Evolutionary conservation across 1,284 basidiomycete species (phyloP).

Genomic region (Athelia sp.): DNA sequence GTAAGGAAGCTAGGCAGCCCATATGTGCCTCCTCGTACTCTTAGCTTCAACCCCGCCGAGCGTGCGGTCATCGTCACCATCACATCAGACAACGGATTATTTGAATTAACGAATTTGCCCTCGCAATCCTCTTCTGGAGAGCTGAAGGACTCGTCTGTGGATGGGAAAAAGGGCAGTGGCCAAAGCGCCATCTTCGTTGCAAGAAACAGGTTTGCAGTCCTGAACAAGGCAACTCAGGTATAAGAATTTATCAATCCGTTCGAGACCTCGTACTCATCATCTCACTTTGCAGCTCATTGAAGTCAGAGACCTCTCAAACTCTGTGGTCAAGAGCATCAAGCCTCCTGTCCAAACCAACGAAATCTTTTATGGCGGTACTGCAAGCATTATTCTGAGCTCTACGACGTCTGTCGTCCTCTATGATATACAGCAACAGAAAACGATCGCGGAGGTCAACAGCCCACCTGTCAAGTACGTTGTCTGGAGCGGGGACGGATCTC

Average conservation of each 20-base stretch:
- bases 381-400: constrained; percentile 88
- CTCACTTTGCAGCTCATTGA: constrained; percentile 73
- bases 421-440: constrained; percentile 98
- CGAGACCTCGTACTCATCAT: not conserved
- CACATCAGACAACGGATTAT: constrained; percentile 89
- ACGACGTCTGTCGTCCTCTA: constrained; percentile 86
- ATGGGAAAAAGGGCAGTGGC: constrained; percentile 88
- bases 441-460: constrained; percentile 87
- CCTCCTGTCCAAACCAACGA: constrained; percentile 94
- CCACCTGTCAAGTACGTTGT: constrained; percentile 97
- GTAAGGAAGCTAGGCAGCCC: constrained; percentile 96
- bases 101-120: constrained; percentile 85
- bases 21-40: constrained; percentile 90
- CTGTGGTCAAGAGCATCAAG: constrained; percentile 94
- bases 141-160: constrained; percentile 87
- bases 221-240: constrained; percentile 89
- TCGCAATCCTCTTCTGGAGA: constrained; percentile 73
- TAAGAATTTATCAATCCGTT: constrained; percentile 12
- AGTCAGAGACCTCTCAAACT: constrained; percentile 92
- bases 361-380: constrained; percentile 98
- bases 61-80: constrained; percentile 92
- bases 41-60: constrained; percentile 98
- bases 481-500: constrained; percentile 87
- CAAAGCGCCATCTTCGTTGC: constrained; percentile 95
- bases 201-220: constrained; percentile 90